These are phyloP conservation scores for Porodaedalea pini DNA, from an alignment of 1,284 basidiomycete species.

Conservation along the genomic window DNA sequence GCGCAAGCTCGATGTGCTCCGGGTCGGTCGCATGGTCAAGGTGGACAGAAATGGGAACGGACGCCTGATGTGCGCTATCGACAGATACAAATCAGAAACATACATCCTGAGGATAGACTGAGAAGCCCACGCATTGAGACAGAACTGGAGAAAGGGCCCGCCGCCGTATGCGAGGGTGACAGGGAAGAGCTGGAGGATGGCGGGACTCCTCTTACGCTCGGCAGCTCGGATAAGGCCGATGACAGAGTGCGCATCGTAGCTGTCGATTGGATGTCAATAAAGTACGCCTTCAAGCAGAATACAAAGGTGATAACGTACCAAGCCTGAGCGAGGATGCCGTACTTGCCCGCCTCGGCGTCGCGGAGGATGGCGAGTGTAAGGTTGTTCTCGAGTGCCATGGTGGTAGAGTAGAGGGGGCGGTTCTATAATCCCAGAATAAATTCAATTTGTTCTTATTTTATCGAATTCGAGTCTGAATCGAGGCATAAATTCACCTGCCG, in stretches of 20 bases:
- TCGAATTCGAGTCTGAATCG: background rate
- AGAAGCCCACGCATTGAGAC: slow-evolving; percentile 38
- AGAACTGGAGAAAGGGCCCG: slow-evolving; percentile 46
- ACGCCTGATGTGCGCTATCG: slow-evolving; percentile 41
- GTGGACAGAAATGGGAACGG: slow-evolving; percentile 47
- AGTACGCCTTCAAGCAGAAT: background rate
- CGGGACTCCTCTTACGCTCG: slow-evolving; percentile 42
- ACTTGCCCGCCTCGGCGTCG: slow-evolving; percentile 42
- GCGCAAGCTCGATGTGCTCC: slow-evolving; percentile 44
- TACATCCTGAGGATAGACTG: background rate
- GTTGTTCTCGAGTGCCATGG: slow-evolving; percentile 28
- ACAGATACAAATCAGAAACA: background rate
- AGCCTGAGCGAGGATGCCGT: slow-evolving; percentile 44
- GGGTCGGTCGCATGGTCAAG: slow-evolving; percentile 48
- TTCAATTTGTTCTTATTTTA: background rate
- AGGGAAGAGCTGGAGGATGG: slow-evolving; percentile 46
- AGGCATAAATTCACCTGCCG: too few relatives aligned
- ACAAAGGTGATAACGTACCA: slow-evolving; percentile 31
- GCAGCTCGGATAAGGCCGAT: slow-evolving; percentile 45
- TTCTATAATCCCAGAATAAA: background rate
- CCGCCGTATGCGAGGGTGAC: slow-evolving; percentile 44
- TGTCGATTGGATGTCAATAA: slow-evolving; percentile 20
- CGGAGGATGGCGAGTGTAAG: slow-evolving; percentile 41
- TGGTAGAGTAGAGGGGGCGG: background rate
- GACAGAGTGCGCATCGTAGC: slow-evolving; percentile 45